Evolutionary conservation across 345 rosid species (phyloP).

Genomic region (Toxicodendron radicans): DNA sequence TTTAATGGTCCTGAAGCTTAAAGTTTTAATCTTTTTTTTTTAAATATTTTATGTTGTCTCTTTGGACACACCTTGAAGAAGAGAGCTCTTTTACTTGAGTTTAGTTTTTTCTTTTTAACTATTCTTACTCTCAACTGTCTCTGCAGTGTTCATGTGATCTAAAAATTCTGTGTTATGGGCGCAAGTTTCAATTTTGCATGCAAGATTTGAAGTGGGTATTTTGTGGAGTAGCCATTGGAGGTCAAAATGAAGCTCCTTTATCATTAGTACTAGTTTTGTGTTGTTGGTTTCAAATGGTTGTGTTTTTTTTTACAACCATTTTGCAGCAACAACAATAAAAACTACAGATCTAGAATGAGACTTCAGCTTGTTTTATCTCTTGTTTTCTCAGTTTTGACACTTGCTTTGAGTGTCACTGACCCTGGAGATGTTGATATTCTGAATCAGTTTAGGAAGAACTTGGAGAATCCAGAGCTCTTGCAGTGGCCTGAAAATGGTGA

Average conservation of each 20-base stretch:
- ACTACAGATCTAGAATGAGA: constrained; percentile 33
- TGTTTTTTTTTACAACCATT: constrained; percentile 15
- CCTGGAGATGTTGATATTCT: constrained; percentile 53
- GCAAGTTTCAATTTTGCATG: constrained; percentile 11
- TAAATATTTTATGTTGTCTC: too few species aligned
- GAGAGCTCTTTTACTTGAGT: background rate
- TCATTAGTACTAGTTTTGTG: background rate
- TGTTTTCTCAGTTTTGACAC: constrained; percentile 24
- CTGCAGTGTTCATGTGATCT: background rate
- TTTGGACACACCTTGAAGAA: background rate
- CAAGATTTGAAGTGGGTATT: constrained; percentile 35
- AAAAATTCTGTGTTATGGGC: background rate
- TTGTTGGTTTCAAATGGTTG: constrained; percentile 15
- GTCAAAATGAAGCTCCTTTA: constrained; percentile 28
- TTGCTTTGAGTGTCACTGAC: constrained; percentile 46
- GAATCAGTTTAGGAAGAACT: constrained; percentile 54
- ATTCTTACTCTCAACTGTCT: background rate
- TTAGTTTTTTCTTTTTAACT: background rate
- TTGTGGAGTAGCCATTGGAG: constrained; percentile 21
- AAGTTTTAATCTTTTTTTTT: background rate
- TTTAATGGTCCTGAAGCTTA: constrained; percentile 7
- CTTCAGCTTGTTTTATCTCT: constrained; percentile 30
- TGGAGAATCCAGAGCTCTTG: constrained; percentile 63
- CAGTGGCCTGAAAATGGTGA: constrained; percentile 67
- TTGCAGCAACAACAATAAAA: background rate